Evolutionary conservation across 140 eudicot species (phyloP).

Genomic region (Flaveria floridana): DNA sequence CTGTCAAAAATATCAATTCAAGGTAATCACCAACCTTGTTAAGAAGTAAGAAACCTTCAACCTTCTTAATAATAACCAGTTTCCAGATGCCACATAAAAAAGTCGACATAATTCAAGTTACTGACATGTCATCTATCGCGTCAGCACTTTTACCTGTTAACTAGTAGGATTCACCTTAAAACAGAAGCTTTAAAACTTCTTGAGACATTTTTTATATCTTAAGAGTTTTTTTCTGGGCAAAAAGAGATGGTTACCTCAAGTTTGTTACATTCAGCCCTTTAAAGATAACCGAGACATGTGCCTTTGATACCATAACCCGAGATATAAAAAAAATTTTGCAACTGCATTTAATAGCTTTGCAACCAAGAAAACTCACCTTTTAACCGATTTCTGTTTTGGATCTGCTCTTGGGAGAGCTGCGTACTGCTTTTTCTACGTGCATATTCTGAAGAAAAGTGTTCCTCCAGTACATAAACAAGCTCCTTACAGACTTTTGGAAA

Average conservation of each 20-base stretch:
- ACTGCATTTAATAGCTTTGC: slow-evolving; percentile 2
- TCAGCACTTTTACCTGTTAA: background rate
- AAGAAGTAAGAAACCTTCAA: background rate
- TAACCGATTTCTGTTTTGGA: slow-evolving; percentile 27
- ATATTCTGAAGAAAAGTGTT: slow-evolving; percentile 58
- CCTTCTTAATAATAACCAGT: background rate
- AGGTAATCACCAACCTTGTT: background rate
- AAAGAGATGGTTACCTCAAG: background rate
- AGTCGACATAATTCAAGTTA: background rate
- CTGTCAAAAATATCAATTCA: background rate
- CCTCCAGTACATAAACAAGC: slow-evolving; percentile 59
- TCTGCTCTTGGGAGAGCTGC: slow-evolving; percentile 34
- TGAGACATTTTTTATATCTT: background rate
- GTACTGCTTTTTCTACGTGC: slow-evolving; percentile 41
- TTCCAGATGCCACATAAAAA: background rate
- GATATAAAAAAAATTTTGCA: background rate
- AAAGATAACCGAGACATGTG: background rate
- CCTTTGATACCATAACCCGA: background rate
- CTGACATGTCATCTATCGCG: background rate
- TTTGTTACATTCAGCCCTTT: background rate
- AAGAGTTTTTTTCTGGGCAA: background rate
- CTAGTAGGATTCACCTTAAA: background rate
- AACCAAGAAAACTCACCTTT: slow-evolving; percentile 41
- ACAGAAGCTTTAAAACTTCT: background rate
- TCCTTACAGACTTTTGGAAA: slow-evolving; percentile 67